These are phyloP conservation scores for Diaporthe sp. DNA, from an alignment of 2,329 filamentous ascomycete species.

Conservation along the genomic window DNA sequence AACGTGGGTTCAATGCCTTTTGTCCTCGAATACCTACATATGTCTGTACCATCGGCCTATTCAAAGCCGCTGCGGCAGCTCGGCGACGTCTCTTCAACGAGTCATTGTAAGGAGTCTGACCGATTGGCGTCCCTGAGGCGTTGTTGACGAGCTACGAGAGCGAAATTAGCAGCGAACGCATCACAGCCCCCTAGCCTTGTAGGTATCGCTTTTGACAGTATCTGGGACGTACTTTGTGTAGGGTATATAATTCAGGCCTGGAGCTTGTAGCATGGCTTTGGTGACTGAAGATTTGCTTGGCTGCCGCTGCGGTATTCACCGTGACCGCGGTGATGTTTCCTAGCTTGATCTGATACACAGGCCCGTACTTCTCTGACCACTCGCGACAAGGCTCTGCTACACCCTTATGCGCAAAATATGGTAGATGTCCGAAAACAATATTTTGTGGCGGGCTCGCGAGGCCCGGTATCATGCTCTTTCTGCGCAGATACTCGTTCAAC, in stretches of 20 bases:
- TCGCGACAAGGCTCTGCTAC: slow-evolving; percentile 11
- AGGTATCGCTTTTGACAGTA: neutral
- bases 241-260: slow-evolving; percentile 70
- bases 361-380: slow-evolving; percentile 44
- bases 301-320: slow-evolving; percentile 67
- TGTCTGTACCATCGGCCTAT: slow-evolving; percentile 27
- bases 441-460: slow-evolving; percentile 1
- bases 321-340: slow-evolving; percentile 70
- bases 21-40: neutral
- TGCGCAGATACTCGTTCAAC: neutral
- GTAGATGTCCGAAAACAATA: neutral
- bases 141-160: slow-evolving; percentile 48
- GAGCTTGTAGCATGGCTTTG: slow-evolving; percentile 66
- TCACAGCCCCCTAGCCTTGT: no score
- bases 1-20: no score
- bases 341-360: slow-evolving; percentile 70
- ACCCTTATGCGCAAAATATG: neutral
- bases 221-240: slow-evolving; percentile 59
- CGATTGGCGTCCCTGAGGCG: slow-evolving; percentile 9
- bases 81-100: slow-evolving; percentile 26
- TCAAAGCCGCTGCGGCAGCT: slow-evolving; percentile 22
- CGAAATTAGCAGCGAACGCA: neutral
- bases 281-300: slow-evolving; percentile 66
- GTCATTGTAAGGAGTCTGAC: slow-evolving; percentile 7
- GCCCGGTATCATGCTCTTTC: neutral